Evolutionary conservation across 2,329 filamentous ascomycete species (phyloP).

Genomic region (Calonectria crousiana): DNA sequence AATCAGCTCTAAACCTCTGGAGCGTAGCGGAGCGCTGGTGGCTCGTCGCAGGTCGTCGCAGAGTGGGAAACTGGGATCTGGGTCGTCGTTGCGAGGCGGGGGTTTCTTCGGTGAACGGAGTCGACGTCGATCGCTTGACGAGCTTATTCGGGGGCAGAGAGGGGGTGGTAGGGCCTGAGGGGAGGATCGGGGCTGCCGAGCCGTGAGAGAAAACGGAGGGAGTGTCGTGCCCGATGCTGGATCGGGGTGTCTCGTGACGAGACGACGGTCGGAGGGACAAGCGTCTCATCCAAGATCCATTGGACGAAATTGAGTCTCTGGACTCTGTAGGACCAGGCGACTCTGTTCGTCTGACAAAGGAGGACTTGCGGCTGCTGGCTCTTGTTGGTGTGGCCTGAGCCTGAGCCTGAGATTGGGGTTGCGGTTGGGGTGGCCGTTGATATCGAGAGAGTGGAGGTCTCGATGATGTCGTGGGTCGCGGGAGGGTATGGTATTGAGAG

Average conservation of each 20-base stretch:
- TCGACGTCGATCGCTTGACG: slow-evolving; percentile 77
- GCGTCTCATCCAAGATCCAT: slow-evolving; percentile 79
- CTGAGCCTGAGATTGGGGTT: slow-evolving; percentile 54
- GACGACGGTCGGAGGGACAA: slow-evolving; percentile 75
- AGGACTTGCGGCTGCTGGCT: slow-evolving; percentile 55
- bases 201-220: slow-evolving; percentile 76
- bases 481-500: slow-evolving; percentile 45
- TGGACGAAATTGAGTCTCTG: slow-evolving; percentile 71
- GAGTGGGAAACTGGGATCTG: slow-evolving; percentile 71
- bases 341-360: slow-evolving; percentile 56
- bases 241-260: slow-evolving; percentile 73
- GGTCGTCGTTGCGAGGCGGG: slow-evolving; percentile 61
- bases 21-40: slow-evolving; percentile 81
- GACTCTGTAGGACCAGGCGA: slow-evolving; percentile 55
- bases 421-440: slow-evolving; percentile 53
- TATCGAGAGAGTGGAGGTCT: slow-evolving; percentile 54
- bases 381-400: slow-evolving; percentile 56
- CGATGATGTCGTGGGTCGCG: slow-evolving; percentile 48
- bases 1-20: slow-evolving; percentile 62
- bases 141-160: slow-evolving; percentile 78
- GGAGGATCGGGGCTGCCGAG: slow-evolving; percentile 74
- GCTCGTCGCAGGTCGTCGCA: slow-evolving; percentile 82
- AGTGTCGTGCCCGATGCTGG: slow-evolving; percentile 74
- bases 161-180: slow-evolving; percentile 50
- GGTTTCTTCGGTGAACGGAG: slow-evolving; percentile 59